Evolutionary conservation across 352 stramenopile genomes (phyloP).

Genomic region (Elongisporangium anandrum): DNA sequence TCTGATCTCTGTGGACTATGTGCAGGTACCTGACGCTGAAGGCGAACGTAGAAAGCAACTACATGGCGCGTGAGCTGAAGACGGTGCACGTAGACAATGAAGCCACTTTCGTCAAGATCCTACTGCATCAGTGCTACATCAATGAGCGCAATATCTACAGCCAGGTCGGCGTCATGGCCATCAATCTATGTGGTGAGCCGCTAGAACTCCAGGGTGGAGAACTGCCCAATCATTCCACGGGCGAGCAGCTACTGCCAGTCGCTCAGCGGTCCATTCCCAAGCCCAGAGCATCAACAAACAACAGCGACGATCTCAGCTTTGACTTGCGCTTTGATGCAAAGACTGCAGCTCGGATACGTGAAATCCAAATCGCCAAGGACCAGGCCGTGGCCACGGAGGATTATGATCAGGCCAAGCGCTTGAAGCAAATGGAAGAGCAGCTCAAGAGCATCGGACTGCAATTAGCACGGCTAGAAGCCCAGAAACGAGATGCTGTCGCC

Average conservation of each 20-base stretch:
- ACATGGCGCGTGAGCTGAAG: slow-evolving; percentile 91
- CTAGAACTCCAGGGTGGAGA: slow-evolving; percentile 20
- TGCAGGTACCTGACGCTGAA: slow-evolving; percentile 70
- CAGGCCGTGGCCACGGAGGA: slow-evolving; percentile 86
- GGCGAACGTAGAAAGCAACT: slow-evolving; percentile 78
- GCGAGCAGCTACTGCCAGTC: slow-evolving; percentile 11
- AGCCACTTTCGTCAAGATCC: slow-evolving; percentile 80
- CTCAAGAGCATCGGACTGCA: slow-evolving; percentile 88
- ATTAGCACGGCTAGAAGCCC: slow-evolving; percentile 79
- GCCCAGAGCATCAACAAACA: slow-evolving; percentile 3
- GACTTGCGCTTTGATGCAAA: slow-evolving; percentile 89
- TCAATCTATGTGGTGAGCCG: slow-evolving; percentile 81
- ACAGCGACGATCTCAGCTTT: slow-evolving; percentile 56
- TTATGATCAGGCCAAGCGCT: slow-evolving; percentile 85
- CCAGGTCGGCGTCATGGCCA: slow-evolving; percentile 89
- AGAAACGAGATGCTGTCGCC: slow-evolving; percentile 86
- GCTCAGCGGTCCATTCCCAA: slow-evolving; percentile 22
- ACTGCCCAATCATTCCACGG: slow-evolving; percentile 48
- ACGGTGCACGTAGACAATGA: slow-evolving; percentile 88
- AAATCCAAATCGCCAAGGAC: slow-evolving; percentile 85
- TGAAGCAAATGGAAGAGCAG: slow-evolving; percentile 85
- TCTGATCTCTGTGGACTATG: no score
- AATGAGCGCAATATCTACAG: slow-evolving; percentile 90
- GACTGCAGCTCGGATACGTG: slow-evolving; percentile 83
- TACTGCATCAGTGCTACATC: slow-evolving; percentile 86